phyloP scores from a whole-genome alignment of 495 filamentous ascomycete genomes.

The Alectoria sarmentosa region DNA sequence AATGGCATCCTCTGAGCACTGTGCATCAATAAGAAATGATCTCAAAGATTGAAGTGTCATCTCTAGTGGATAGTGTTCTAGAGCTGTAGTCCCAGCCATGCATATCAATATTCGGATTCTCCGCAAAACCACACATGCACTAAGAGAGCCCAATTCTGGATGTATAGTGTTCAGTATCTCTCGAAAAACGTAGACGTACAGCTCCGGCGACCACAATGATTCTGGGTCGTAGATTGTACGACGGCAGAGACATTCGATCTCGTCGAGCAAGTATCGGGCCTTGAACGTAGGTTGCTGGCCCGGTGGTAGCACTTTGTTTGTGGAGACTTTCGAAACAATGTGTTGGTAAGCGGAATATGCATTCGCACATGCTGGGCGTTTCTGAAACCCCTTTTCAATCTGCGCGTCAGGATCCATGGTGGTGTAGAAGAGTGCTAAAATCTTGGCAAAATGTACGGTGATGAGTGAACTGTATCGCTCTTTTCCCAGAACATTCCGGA shows the following conservation, averaged over 20 bases:
- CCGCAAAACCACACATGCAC: conserved; percentile 78
- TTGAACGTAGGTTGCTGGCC: conserved; percentile 85
- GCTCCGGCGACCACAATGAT: conserved; percentile 67
- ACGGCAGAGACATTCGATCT: conserved; percentile 69
- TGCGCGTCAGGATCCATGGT: conserved; percentile 66
- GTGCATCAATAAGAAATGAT: conserved; percentile 68
- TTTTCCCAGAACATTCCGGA: conserved; percentile 63
- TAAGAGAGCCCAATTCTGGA: conserved; percentile 78
- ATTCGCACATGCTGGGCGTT: conserved; percentile 48
- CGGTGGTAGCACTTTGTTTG: conserved; percentile 52
- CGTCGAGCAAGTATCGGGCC: conserved; percentile 61
- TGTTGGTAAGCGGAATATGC: conserved; percentile 55
- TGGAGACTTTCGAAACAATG: conserved; percentile 59
- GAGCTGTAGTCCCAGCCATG: conserved; percentile 62
- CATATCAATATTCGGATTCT: conserved; percentile 78
- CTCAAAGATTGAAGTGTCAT: conserved; percentile 80
- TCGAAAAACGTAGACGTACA: conserved; percentile 69
- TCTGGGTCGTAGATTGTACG: conserved; percentile 55
- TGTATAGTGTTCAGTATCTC: conserved; percentile 73
- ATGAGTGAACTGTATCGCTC: conserved; percentile 54
- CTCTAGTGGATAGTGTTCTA: conserved; percentile 78
- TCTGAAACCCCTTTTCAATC: conserved; percentile 65
- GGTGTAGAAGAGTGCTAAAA: conserved; percentile 65
- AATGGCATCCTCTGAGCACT: conserved; percentile 88
- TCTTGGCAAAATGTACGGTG: conserved; percentile 62